These are phyloP conservation scores for Leptographium flavum DNA, from an alignment of 2,329 filamentous ascomycete species.

Conservation along the genomic window DNA sequence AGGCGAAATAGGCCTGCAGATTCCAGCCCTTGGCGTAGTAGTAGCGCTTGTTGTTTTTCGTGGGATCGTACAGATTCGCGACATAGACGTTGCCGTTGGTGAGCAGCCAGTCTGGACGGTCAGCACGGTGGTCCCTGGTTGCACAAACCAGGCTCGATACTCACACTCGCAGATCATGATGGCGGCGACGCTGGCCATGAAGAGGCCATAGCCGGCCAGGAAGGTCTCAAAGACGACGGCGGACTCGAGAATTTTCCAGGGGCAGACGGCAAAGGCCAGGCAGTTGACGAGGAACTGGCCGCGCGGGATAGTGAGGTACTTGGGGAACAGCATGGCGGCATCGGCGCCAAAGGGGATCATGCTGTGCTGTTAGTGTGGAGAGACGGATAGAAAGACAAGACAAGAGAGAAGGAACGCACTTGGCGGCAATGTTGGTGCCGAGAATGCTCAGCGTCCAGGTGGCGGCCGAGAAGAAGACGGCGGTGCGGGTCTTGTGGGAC, in stretches of 20 bases:
- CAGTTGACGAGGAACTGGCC: conserved; percentile 14
- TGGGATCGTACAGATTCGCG: conserved; percentile 18
- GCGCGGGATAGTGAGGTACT: conserved; percentile 22
- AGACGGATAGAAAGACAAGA: neutral
- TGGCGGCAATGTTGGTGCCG: conserved; percentile 15
- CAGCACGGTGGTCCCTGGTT: neutral
- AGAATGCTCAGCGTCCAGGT: conserved; percentile 11
- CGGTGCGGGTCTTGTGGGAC: conserved; percentile 7
- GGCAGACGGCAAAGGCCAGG: conserved; percentile 11
- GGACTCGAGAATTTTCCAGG: conserved; percentile 14
- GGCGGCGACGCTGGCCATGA: conserved; percentile 12
- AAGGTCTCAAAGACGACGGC: conserved; percentile 13
- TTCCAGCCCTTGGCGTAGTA: conserved; percentile 20
- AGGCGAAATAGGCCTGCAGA: conserved; percentile 20
- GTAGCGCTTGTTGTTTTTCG: conserved; percentile 17
- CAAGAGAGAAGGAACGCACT: conserved; percentile 5
- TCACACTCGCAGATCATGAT: conserved; percentile 12
- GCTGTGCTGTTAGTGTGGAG: neutral
- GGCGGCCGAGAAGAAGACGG: conserved; percentile 11
- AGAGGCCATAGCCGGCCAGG: conserved; percentile 11
- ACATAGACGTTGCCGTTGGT: conserved; percentile 22
- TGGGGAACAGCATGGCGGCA: conserved; percentile 19
- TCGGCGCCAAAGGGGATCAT: conserved; percentile 24
- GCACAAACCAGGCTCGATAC: neutral
- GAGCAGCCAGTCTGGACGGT: conserved; percentile 17